Evolutionary conservation across 2,329 filamentous ascomycete genomes (phyloP).

Genomic region (Akanthomyces dipterigenus): DNA sequence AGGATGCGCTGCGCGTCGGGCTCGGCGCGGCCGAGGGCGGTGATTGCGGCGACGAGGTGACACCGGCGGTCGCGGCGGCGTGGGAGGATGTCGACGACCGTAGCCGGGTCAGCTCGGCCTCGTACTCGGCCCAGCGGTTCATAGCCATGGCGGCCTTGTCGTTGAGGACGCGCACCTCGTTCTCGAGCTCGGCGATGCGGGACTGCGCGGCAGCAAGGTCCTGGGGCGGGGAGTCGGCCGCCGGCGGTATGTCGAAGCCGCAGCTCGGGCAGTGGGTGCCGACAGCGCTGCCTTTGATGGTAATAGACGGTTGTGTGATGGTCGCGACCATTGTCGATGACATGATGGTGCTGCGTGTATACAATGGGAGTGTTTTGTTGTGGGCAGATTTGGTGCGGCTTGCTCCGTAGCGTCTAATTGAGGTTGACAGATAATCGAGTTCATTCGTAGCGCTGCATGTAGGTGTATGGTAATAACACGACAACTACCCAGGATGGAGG

Average conservation of each 20-base stretch:
- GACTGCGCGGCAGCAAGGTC: slow-evolving; percentile 47
- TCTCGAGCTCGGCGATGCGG: slow-evolving; percentile 62
- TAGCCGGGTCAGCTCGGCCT: slow-evolving; percentile 64
- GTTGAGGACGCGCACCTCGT: slow-evolving; percentile 62
- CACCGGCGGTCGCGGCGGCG: slow-evolving; percentile 13
- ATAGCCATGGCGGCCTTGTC: slow-evolving; percentile 61
- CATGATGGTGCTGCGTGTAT: slow-evolving; percentile 10
- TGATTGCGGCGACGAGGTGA: slow-evolving; percentile 11
- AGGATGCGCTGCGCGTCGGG: slow-evolving; percentile 30
- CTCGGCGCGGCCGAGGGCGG: slow-evolving; percentile 20
- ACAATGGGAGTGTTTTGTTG: not conserved
- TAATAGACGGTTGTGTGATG: slow-evolving; percentile 22
- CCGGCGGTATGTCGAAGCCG: slow-evolving; percentile 32
- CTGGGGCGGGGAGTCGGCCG: slow-evolving; percentile 31
- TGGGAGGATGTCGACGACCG: slow-evolving; percentile 34
- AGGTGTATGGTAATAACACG: not conserved
- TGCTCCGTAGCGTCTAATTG: not conserved
- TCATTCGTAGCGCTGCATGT: not conserved
- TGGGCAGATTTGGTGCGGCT: not conserved
- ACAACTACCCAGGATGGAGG: not conserved
- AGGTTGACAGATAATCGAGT: not conserved
- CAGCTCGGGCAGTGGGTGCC: slow-evolving; percentile 43
- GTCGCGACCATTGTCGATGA: slow-evolving; percentile 28
- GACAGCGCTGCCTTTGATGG: slow-evolving; percentile 20
- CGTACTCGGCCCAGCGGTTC: slow-evolving; percentile 68